Conservation (phyloP, 1,139 yeast species). For the Zygotorulaspora mrakii region DNA sequence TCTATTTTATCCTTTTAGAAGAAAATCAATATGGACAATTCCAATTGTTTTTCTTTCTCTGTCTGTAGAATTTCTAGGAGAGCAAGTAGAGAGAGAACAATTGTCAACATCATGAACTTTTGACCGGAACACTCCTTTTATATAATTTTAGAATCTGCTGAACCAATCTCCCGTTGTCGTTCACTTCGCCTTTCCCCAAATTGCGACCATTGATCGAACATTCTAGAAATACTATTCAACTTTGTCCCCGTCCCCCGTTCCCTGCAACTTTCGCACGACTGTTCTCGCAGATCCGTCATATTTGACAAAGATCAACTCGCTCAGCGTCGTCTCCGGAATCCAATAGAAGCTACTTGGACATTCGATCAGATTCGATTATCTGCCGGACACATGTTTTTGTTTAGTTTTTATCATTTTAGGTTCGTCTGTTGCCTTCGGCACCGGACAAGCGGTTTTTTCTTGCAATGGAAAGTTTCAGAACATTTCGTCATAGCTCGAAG, state of each 20-base stretch:
- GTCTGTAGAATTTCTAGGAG: slow-evolving; percentile 6
- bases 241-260: not conserved
- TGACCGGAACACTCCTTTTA: slow-evolving; percentile 7
- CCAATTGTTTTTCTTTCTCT: slow-evolving; percentile 7
- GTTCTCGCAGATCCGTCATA: no score
- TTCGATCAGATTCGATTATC: no score
- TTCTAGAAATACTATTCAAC: slow-evolving; percentile 7
- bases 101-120: not conserved
- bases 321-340: no score
- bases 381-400: no score
- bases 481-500: no score
- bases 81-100: not conserved
- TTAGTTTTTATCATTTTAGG: no score
- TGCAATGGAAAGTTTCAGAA: no score
- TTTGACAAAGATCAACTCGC: no score
- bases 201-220: slow-evolving; percentile 13
- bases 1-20: not conserved
- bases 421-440: no score
- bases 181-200: slow-evolving; percentile 6
- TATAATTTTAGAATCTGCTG: slow-evolving; percentile 7
- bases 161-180: slow-evolving; percentile 4
- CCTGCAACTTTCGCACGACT: not conserved
- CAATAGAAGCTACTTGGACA: no score
- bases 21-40: slow-evolving; percentile 3
- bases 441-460: no score